Evolutionary conservation across 2,329 filamentous ascomycete genomes (phyloP).

Genomic region (Proliferodiscus dingleyae): DNA sequence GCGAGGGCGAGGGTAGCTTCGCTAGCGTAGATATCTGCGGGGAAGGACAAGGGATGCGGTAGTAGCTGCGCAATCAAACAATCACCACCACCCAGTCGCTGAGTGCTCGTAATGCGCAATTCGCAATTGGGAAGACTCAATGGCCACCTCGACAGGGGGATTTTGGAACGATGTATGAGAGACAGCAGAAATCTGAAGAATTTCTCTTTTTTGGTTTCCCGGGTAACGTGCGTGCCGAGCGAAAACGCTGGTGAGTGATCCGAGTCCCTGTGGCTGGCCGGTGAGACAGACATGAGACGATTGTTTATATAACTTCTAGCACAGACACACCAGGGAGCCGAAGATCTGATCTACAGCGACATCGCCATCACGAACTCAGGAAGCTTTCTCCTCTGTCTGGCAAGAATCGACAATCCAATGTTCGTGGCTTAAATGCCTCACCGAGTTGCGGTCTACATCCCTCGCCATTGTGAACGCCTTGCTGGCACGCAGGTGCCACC

Average conservation of each 20-base stretch:
- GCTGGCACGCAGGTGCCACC: too few species aligned
- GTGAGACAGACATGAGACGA: conserved; percentile 8
- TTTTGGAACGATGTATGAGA: too few species aligned
- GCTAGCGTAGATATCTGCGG: conserved; percentile 1
- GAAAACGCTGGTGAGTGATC: not conserved
- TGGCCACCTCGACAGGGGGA: too few species aligned
- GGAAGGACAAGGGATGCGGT: not conserved
- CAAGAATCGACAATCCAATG: too few species aligned
- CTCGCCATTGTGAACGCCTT: too few species aligned
- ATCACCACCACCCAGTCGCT: not conserved
- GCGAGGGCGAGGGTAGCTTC: not conserved
- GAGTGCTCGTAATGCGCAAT: not conserved
- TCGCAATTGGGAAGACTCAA: not conserved
- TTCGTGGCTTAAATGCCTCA: too few species aligned
- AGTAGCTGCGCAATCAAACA: not conserved
- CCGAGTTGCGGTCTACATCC: too few species aligned
- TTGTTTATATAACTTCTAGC: conserved; percentile 2
- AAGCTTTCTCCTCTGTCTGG: too few species aligned
- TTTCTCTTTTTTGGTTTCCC: not conserved
- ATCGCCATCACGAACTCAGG: too few species aligned
- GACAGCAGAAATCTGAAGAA: too few species aligned
- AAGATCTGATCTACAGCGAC: too few species aligned
- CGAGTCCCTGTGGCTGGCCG: not conserved
- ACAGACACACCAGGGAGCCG: not conserved
- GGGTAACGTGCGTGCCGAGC: not conserved